phyloP scores from a whole-genome alignment of 768 basidiomycete species.

The Rhizopogon rudus region DNA sequence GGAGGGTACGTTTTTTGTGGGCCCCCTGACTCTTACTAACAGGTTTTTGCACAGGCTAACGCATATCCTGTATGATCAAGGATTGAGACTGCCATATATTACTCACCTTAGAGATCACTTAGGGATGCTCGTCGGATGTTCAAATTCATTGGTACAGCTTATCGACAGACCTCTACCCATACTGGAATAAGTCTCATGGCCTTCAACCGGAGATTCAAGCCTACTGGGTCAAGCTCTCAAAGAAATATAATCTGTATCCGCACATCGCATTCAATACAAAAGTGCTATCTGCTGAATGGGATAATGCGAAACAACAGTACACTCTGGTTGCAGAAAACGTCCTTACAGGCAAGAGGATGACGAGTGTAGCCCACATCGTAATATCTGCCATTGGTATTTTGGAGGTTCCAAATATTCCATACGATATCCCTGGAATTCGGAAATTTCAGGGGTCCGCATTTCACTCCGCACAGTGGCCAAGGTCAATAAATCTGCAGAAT shows the following conservation, averaged over 20 bases:
- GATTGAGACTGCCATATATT: neutral
- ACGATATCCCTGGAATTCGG: constrained; percentile 28
- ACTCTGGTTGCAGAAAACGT: constrained; percentile 28
- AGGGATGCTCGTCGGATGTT: constrained; percentile 45
- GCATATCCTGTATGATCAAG: constrained; percentile 15
- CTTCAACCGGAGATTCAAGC: constrained; percentile 36
- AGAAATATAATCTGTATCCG: constrained; percentile 37
- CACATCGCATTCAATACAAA: constrained; percentile 38
- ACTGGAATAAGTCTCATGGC: constrained; percentile 40
- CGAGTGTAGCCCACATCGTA: constrained; percentile 38
- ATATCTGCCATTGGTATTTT: constrained; percentile 48
- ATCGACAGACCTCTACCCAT: constrained; percentile 41
- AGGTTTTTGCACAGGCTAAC: constrained; percentile 20
- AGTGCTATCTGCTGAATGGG: constrained; percentile 45
- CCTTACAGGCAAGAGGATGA: constrained; percentile 23
- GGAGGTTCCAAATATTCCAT: constrained; percentile 37
- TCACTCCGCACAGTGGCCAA: constrained; percentile 50
- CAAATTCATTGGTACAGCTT: constrained; percentile 39
- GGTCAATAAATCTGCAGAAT: constrained; percentile 32
- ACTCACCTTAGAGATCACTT: neutral
- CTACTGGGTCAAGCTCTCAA: constrained; percentile 37
- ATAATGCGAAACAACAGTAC: constrained; percentile 29
- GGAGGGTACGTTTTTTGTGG: constrained; percentile 37
- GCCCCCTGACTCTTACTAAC: neutral
- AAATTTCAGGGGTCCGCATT: constrained; percentile 45